These are phyloP conservation scores for Poa annua DNA, from an alignment of 176 grass and related monocot species.

Conservation along the genomic window DNA sequence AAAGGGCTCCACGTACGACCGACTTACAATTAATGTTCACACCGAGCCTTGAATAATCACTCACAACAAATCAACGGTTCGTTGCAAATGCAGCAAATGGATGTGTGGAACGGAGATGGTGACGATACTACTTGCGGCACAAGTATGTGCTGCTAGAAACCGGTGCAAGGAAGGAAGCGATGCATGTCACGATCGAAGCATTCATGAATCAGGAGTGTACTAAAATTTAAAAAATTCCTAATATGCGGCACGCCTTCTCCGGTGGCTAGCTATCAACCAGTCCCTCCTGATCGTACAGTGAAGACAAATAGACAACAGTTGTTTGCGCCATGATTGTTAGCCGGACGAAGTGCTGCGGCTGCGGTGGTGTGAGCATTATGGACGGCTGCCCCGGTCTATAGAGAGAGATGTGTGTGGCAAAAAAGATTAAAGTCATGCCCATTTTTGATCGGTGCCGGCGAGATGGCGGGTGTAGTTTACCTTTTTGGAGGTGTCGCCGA, in stretches of 20 bases:
- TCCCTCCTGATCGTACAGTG: neutral
- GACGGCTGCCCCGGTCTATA: too few relatives aligned
- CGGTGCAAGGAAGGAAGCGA: neutral
- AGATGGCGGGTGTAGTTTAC: too few relatives aligned
- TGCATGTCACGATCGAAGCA: neutral
- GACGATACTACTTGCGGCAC: neutral
- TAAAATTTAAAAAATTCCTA: neutral
- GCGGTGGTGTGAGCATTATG: too few relatives aligned
- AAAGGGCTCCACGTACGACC: too few relatives aligned
- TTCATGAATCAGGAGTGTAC: neutral
- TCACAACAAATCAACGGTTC: too few relatives aligned
- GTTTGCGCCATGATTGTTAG: neutral
- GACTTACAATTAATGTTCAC: too few relatives aligned
- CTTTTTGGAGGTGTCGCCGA: too few relatives aligned
- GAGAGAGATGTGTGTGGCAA: too few relatives aligned
- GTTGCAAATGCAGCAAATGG: too few relatives aligned
- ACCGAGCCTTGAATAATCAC: too few relatives aligned
- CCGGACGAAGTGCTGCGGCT: neutral
- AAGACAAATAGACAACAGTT: neutral
- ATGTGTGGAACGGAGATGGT: neutral
- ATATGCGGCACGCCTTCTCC: neutral
- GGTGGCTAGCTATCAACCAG: neutral
- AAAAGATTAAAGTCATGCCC: too few relatives aligned
- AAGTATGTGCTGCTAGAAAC: neutral
- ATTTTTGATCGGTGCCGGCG: too few relatives aligned